These are phyloP conservation scores for Schoenoplectus triqueter DNA, from an alignment of 202 grass and related monocot species.

Conservation along the genomic window DNA sequence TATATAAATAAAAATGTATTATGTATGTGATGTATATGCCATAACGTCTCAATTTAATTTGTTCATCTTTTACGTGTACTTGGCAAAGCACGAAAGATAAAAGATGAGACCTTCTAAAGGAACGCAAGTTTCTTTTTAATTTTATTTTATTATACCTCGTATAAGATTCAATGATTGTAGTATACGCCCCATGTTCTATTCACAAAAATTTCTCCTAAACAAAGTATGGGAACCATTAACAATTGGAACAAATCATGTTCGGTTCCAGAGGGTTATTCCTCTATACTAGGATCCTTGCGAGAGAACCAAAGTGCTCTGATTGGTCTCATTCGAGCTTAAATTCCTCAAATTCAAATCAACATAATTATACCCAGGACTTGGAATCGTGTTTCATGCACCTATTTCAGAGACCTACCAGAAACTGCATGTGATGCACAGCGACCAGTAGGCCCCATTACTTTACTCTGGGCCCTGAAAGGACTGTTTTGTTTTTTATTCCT, in stretches of 20 bases:
- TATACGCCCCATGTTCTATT: background rate
- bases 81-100: background rate
- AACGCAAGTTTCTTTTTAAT: too few relatives aligned
- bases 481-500: background rate
- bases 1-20: slow-evolving; percentile 17
- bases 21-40: slow-evolving; percentile 27
- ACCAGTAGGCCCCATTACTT: slow-evolving; percentile 1
- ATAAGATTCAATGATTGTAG: background rate
- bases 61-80: background rate
- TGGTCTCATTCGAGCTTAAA: background rate
- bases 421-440: background rate
- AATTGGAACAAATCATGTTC: background rate
- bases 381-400: too few relatives aligned
- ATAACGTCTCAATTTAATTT: background rate
- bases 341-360: slow-evolving; percentile 4
- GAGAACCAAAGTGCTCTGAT: background rate
- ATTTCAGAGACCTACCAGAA: background rate
- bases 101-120: background rate
- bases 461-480: too few relatives aligned
- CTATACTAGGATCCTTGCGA: background rate
- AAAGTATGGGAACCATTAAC: background rate
- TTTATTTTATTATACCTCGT: background rate
- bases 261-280: background rate
- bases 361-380: background rate
- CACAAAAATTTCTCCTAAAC: background rate